Conservation (phyloP, 2,329 filamentous ascomycete species). For the Endoconidiophora polonica region DNA sequence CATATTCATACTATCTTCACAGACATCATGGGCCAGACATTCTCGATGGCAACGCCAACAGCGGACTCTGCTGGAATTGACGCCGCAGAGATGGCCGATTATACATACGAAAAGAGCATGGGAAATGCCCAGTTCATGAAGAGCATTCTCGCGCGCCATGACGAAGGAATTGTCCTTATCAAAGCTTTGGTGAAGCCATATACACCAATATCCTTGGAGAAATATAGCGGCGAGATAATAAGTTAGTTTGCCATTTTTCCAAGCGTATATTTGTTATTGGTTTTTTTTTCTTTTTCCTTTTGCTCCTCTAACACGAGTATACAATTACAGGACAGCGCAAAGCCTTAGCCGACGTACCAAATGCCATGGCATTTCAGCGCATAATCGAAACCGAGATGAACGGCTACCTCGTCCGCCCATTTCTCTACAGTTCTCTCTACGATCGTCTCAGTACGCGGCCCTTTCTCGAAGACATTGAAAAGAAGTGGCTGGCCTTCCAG, state of each 20-base stretch:
- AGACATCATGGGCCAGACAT: conserved; percentile 74
- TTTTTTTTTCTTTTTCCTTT: background rate
- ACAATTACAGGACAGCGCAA: conserved; percentile 52
- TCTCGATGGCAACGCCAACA: conserved; percentile 81
- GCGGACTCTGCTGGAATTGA: conserved; percentile 88
- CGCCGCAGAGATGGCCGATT: conserved; percentile 74
- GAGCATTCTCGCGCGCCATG: conserved; percentile 76
- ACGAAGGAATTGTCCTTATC: conserved; percentile 79
- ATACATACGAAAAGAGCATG: conserved; percentile 82
- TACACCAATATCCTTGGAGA: conserved; percentile 59
- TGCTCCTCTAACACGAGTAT: background rate
- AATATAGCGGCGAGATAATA: conserved; percentile 61
- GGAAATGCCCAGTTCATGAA: conserved; percentile 93
- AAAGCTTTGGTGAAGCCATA: conserved; percentile 93
- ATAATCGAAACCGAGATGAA: conserved; percentile 83
- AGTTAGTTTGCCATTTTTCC: conserved; percentile 32
- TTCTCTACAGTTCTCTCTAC: conserved; percentile 90
- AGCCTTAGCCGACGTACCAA: conserved; percentile 66
- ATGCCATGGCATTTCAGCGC: conserved; percentile 77
- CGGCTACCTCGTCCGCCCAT: conserved; percentile 87
- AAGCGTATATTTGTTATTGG: background rate
- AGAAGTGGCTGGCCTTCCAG: conserved; percentile 97
- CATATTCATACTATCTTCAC: background rate
- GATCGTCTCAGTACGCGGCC: conserved; percentile 92
- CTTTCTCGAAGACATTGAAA: conserved; percentile 93